Evolutionary conservation across 2,329 filamentous ascomycete species (phyloP), one percentile per base, ranked within the genome.

Genomic region (Xylariaceae sp.): DNA sequence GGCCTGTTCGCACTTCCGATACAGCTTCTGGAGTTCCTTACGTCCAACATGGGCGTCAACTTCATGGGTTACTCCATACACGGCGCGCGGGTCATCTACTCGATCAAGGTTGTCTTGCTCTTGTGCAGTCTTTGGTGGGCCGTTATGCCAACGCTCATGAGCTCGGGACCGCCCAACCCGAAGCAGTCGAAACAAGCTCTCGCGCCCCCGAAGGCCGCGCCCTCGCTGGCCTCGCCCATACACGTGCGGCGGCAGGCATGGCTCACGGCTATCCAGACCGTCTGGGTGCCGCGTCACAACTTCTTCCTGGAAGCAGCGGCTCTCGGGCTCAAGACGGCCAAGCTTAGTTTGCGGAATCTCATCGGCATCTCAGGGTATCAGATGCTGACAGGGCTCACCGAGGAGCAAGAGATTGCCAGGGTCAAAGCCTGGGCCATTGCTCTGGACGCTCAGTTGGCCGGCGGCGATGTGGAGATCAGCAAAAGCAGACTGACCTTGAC

Each of bases 391-490:
- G 87, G 88, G 0, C 76, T 85, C 33, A 90, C 83, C 2, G 80
- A 84, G 50, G 88, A 95, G 41, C 83, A 94, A 59, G 90, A 96
- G 60, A 78, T 76, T 36, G 89, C 87, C 5, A 78, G 90, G 18
- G 76, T 94, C 54, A 92, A 94, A 65, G 87, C 88, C 0, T 97
- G 90, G 90, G 77, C 83, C 23, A 95, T 95, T 54, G 89, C 89
- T 11, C 75, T 96, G 38, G 90, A 97, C 61, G 88, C 90, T 17
- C 90, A 96, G 60, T 73, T 97, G 14, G 87, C 87, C 8, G 90
- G 90, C 29, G 89, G 90, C 11, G 90, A 96, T 61, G 76, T 83
- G 7, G 86, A 94, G 59, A 85, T 96, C 51, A 94, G 84, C 69
- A 88, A 85, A 62, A 88, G 86, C 60, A 81, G 90, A 34, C 71